Percentiles rank a stretch among this genome's conserved stretches.
Conservation (phyloP, 1,139 yeast genomes). For the Magnusiomyces suaveolens region DNA sequence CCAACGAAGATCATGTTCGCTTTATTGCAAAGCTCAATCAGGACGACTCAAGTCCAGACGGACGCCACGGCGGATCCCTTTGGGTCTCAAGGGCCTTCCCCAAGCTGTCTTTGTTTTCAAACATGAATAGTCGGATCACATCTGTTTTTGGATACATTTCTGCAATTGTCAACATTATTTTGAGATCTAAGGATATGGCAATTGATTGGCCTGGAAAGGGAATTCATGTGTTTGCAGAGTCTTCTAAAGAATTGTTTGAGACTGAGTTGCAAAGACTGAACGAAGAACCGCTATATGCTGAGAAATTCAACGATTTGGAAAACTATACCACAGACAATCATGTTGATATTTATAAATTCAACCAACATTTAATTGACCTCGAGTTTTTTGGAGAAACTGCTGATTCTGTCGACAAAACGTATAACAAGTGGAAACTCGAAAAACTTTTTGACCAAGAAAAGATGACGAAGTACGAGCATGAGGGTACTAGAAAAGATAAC, state of each 20-base stretch:
- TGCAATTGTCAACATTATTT: conserved; percentile 5
- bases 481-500: background rate
- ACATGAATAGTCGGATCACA: background rate
- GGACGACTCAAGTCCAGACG: conserved; percentile 4
- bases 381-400: background rate
- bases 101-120: background rate
- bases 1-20: conserved; percentile 11
- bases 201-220: conserved; percentile 1
- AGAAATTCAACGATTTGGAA: background rate
- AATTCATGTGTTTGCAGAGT: background rate
- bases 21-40: conserved; percentile 8
- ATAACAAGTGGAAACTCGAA: background rate
- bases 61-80: conserved; percentile 10
- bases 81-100: conserved; percentile 10
- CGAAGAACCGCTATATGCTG: background rate
- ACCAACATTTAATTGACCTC: background rate
- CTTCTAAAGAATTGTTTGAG: background rate
- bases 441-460: background rate
- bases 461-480: background rate
- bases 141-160: conserved; percentile 11
- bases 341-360: background rate
- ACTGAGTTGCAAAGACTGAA: background rate
- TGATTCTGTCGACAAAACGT: background rate
- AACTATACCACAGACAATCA: background rate
- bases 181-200: conserved; percentile 5